phyloP scores from a whole-genome alignment of 2,329 filamentous ascomycete genomes.

The Fusarium coffeatum region DNA sequence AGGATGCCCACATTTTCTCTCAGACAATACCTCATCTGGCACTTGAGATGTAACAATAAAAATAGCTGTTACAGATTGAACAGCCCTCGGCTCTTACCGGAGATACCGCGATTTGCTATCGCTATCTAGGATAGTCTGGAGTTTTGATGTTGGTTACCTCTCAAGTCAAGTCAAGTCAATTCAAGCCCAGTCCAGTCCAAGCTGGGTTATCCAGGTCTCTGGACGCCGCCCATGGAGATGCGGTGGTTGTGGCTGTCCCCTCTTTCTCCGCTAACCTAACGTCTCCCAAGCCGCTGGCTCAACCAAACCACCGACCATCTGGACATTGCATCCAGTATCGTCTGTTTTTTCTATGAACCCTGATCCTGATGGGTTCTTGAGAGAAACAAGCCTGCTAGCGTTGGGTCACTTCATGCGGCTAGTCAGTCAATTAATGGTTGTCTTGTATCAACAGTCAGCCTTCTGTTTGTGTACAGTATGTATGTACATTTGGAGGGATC shows the following conservation, averaged over 20 bases:
- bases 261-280: conserved; percentile 23
- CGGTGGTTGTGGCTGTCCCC: conserved; percentile 1
- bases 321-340: conserved; percentile 2
- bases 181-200: not conserved
- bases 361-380: conserved; percentile 18
- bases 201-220: not conserved
- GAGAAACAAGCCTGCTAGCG: conserved; percentile 32
- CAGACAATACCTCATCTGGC: conserved; percentile 31
- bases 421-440: conserved; percentile 22
- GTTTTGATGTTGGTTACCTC: conserved; percentile 12
- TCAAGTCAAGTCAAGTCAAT: not conserved
- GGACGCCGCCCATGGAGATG: not conserved
- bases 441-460: not conserved
- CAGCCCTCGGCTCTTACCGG: conserved; percentile 11
- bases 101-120: conserved; percentile 11
- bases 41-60: conserved; percentile 19
- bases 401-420: conserved; percentile 29
- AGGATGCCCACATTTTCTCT: conserved; percentile 8
- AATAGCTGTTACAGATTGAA: conserved; percentile 21
- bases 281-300: conserved; percentile 21
- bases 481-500: conserved; percentile 22
- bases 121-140: not conserved
- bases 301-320: conserved; percentile 11
- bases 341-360: conserved; percentile 19
- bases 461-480: not conserved